These are phyloP conservation scores for Phyllosticta citribraziliensis DNA, from an alignment of 2,329 filamentous ascomycete genomes.

Conservation along the genomic window DNA sequence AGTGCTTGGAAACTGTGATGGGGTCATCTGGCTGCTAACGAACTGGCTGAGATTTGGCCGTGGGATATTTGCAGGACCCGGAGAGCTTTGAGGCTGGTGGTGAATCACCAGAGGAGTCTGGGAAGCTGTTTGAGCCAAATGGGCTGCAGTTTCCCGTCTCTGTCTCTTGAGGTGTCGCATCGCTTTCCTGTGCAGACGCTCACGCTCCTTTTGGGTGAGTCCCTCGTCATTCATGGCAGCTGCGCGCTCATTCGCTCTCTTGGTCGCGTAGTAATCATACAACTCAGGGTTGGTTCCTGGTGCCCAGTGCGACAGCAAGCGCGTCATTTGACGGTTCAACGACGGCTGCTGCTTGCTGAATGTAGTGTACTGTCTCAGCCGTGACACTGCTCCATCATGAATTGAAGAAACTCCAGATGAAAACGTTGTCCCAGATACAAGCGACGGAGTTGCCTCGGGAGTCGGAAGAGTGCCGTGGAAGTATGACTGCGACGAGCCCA, in stretches of 20 bases:
- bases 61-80: not conserved
- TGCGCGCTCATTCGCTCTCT: constrained; percentile 16
- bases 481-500: constrained; percentile 4
- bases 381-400: constrained; percentile 16
- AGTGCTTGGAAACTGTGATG: constrained; percentile 18
- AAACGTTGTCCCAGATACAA: constrained; percentile 2
- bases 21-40: constrained; percentile 18
- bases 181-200: constrained; percentile 28
- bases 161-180: constrained; percentile 32
- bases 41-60: constrained; percentile 14
- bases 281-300: constrained; percentile 25
- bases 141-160: constrained; percentile 25
- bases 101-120: constrained; percentile 12
- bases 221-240: constrained; percentile 23
- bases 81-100: constrained; percentile 11
- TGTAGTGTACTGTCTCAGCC: constrained; percentile 28
- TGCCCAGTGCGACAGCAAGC: constrained; percentile 34
- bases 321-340: constrained; percentile 24
- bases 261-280: constrained; percentile 32
- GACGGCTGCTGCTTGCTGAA: constrained; percentile 20
- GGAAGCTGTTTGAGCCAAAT: not conserved
- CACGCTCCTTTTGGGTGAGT: constrained; percentile 27
- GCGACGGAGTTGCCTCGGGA: constrained; percentile 16
- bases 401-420: not conserved
- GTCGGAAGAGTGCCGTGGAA: constrained; percentile 10